Conservation (phyloP, 768 basidiomycete genomes). For the Lanmaoa rubissima region DNA sequence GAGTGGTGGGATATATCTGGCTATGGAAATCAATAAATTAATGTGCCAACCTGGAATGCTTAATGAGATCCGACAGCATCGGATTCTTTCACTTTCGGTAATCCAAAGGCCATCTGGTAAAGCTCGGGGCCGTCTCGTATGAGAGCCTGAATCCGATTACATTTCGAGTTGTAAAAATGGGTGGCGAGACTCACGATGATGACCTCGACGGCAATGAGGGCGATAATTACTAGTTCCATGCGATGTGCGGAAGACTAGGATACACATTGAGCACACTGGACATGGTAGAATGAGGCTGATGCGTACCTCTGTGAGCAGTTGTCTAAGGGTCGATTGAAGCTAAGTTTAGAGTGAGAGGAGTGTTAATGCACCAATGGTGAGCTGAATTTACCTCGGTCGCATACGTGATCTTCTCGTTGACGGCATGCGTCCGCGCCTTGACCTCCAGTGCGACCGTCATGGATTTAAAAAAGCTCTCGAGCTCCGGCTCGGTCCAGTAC, state of each 20-base stretch:
- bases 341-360: constrained; percentile 25
- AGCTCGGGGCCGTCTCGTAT: constrained; percentile 79
- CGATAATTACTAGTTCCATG: constrained; percentile 95
- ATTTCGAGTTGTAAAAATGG: neutral
- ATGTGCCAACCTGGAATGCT: neutral
- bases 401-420: constrained; percentile 93
- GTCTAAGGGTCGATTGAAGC: constrained; percentile 86
- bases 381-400: constrained; percentile 59
- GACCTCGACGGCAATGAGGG: constrained; percentile 93
- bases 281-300: neutral
- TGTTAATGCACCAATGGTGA: neutral
- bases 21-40: neutral
- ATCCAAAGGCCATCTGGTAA: constrained; percentile 49
- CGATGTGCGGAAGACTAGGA: constrained; percentile 81
- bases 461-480: constrained; percentile 87
- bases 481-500: constrained; percentile 91
- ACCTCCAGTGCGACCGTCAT: constrained; percentile 86
- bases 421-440: constrained; percentile 69
- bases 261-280: neutral
- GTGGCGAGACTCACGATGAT: constrained; percentile 60
- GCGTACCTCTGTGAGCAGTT: constrained; percentile 77
- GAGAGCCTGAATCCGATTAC: constrained; percentile 49
- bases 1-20: constrained; percentile 3
- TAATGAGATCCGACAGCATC: constrained; percentile 4
- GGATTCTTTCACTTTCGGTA: constrained; percentile 11